A percentile compares a stretch with the other conserved stretches of the same genome.
Evolutionary conservation across 2,329 filamentous ascomycete species (phyloP).

Genomic region (Colletotrichum trifolii): DNA sequence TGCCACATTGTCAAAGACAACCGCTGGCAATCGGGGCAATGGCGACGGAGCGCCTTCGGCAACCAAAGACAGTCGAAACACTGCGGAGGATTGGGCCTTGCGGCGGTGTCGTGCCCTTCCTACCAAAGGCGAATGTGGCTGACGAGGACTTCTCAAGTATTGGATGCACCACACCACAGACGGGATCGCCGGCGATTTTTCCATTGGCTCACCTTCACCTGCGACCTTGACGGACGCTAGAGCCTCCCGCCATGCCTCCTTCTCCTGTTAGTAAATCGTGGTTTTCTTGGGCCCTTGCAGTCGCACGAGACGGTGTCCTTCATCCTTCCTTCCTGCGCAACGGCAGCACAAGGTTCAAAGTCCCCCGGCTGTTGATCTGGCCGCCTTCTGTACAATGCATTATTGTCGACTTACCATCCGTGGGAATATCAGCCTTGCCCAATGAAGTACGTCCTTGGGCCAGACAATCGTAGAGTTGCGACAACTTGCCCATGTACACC

Average conservation of each 20-base stretch:
- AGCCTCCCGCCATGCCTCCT: background rate
- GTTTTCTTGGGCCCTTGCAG: background rate
- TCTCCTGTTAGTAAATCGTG: background rate
- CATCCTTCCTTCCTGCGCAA: constrained; percentile 7
- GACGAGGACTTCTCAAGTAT: background rate
- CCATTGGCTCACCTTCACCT: constrained; percentile 21
- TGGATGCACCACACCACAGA: background rate
- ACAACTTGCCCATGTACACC: too few relatives aligned
- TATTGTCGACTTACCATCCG: too few relatives aligned
- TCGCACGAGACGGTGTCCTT: constrained; percentile 4
- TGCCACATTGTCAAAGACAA: background rate
- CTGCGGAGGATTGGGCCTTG: background rate
- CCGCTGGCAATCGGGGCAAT: constrained; percentile 7
- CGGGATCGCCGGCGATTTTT: constrained; percentile 20
- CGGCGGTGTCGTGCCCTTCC: too few relatives aligned
- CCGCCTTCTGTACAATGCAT: background rate
- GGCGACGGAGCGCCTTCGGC: constrained; percentile 20
- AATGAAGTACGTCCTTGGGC: too few relatives aligned
- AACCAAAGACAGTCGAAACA: constrained; percentile 8
- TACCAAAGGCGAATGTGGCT: too few relatives aligned
- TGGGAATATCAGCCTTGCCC: too few relatives aligned
- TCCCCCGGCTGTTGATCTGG: background rate
- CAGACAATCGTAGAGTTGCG: too few relatives aligned
- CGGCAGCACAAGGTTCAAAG: background rate
- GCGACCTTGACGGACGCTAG: constrained; percentile 13